Evolutionary conservation across 2,329 filamentous ascomycete genomes (phyloP), one percentile per base, ranked within the genome.

Genomic region (Elsinoe batatas): DNA sequence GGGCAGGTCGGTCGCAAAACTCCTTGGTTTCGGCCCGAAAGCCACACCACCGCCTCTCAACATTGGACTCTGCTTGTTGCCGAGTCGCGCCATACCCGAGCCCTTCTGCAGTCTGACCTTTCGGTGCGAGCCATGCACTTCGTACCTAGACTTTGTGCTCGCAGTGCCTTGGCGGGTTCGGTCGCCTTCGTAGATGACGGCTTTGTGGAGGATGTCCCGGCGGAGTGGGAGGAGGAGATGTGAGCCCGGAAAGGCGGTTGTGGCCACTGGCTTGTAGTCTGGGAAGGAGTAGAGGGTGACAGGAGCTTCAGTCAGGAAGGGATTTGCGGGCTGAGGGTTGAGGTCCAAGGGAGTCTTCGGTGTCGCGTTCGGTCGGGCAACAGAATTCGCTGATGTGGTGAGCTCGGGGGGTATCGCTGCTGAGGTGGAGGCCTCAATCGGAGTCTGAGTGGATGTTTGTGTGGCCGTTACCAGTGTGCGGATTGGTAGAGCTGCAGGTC

Each of bases 231-330:
- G 81, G 67, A 87, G 76, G 43, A 98, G 85, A 71, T 96, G 89
- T 65, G 87, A 86, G 58, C 83, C 76, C 38, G 87, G 84, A 76
- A 91, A 97, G 64, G 81, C 73, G 67, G 88, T 82, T 69, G 94
- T 85, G 51, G 82, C 77, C 49, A 83, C 76, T 20, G 93, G 93
- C 71, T 96, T 90, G 72, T 96, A 83, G 10, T 83, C 81, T 35
- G 93, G 93, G 75, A 97, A 98, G 68, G 78, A 77, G 80, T 95
- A 90, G 71, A 96, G 81, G 55, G 91, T 97, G 59, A 91, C 79
- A 56, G 87, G 82, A 56, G 94, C 88, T 30, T 81, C 67, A 46
- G 83, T 61, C 77, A 75, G 61, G 76, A 80, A 80, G 58, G 69
- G 66, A 65, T 68, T 70, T 22, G 47, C 53, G 53, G 50, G 58